Conservation (phyloP, 257 asterid genomes). For the Nicotiana knightiana region DNA sequence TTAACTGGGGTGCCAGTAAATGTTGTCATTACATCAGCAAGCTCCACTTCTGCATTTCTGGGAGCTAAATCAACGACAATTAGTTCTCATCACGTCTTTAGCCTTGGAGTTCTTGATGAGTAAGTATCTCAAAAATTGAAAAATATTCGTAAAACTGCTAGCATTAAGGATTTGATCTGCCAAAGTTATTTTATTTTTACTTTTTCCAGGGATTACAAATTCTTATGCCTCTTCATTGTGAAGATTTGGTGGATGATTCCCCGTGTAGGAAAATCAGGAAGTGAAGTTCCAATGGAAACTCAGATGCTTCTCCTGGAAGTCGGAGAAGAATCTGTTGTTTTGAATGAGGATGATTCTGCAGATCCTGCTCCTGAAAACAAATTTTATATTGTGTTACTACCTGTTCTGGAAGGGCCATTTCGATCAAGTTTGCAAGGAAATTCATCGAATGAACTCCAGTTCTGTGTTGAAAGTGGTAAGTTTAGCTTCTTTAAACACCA, state of each 20-base stretch:
- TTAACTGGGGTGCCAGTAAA: slow-evolving; percentile 35
- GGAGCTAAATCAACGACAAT: slow-evolving; percentile 35
- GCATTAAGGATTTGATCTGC: not conserved
- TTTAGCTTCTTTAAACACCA: not conserved
- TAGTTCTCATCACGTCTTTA: slow-evolving; percentile 42
- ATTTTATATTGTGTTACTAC: slow-evolving; percentile 49
- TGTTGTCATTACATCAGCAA: slow-evolving; percentile 33
- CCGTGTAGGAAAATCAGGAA: slow-evolving; percentile 41
- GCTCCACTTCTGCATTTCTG: slow-evolving; percentile 42
- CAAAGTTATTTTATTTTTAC: too few species aligned
- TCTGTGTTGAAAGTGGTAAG: slow-evolving; percentile 58
- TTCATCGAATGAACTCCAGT: slow-evolving; percentile 44
- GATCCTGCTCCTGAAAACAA: slow-evolving; percentile 15
- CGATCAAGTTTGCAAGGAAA: slow-evolving; percentile 53
- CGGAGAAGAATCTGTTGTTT: slow-evolving; percentile 28
- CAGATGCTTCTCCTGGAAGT: slow-evolving; percentile 61
- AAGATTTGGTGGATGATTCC: slow-evolving; percentile 86
- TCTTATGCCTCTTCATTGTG: slow-evolving; percentile 47
- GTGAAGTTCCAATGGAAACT: slow-evolving; percentile 58
- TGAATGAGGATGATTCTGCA: slow-evolving; percentile 4
- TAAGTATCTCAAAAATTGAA: slow-evolving; percentile 5
- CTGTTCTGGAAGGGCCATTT: slow-evolving; percentile 54
- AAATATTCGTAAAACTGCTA: too few species aligned
- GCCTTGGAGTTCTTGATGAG: slow-evolving; percentile 48
- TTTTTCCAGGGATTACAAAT: slow-evolving; percentile 35